A percentile compares a stretch with the other conserved stretches of the same genome.
Conservation (phyloP, 1,284 basidiomycete species). For the Rhodotorula sp. region DNA sequence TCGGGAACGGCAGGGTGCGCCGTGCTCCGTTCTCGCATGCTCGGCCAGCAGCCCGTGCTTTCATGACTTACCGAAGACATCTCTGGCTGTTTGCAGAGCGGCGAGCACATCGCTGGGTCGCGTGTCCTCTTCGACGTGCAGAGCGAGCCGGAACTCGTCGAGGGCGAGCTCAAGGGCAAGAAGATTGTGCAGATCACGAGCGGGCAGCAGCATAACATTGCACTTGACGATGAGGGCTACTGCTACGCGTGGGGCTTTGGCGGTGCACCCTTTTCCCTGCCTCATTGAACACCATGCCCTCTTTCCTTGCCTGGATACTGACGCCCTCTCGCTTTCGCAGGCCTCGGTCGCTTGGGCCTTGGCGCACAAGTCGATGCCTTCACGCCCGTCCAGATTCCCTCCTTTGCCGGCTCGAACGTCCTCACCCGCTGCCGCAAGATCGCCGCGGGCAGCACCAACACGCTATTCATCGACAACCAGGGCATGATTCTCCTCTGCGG, state of each 20-base stretch:
- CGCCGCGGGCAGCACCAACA: conserved; percentile 77
- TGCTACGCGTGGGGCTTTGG: conserved; percentile 82
- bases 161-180: conserved; percentile 8
- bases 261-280: conserved; percentile 19
- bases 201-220: conserved; percentile 82
- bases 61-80: neutral
- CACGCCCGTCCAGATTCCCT: conserved; percentile 65
- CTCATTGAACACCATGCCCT: neutral
- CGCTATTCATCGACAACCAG: conserved; percentile 79
- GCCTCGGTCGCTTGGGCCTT: conserved; percentile 55
- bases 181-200: conserved; percentile 78
- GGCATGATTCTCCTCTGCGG: conserved; percentile 57
- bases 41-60: too few species aligned
- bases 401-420: conserved; percentile 73
- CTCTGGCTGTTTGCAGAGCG: conserved; percentile 13
- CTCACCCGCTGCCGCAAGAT: conserved; percentile 66
- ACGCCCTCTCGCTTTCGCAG: conserved; percentile 56
- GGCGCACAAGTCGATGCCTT: conserved; percentile 78
- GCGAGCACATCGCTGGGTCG: conserved; percentile 41
- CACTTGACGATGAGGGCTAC: conserved; percentile 73
- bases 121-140: conserved; percentile 35
- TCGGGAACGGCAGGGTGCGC: conserved; percentile 87
- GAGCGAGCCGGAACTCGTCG: conserved; percentile 55
- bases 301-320: conserved; percentile 55
- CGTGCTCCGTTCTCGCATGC: conserved; percentile 45